These are phyloP conservation scores for Cordyceps militaris DNA, from an alignment of 2,329 filamentous ascomycete genomes.

Conservation along the genomic window DNA sequence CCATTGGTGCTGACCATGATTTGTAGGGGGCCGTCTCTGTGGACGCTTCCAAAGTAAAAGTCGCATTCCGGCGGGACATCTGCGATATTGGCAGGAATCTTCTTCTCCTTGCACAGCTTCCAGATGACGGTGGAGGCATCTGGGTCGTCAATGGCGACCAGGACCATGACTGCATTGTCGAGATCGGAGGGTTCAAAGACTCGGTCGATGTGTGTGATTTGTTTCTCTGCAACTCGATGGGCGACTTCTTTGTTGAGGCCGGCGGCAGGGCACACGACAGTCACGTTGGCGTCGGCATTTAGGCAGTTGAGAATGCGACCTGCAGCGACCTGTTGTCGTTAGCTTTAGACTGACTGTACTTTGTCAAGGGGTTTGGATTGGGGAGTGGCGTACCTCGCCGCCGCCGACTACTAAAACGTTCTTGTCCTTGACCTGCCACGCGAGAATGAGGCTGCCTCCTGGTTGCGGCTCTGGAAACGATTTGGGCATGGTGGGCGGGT, in stretches of 20 bases:
- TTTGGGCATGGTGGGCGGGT: constrained; percentile 25
- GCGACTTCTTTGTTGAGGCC: constrained; percentile 86
- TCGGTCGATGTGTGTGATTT: constrained; percentile 75
- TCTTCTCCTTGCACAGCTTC: constrained; percentile 81
- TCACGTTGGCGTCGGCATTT: constrained; percentile 88
- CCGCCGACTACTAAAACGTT: constrained; percentile 88
- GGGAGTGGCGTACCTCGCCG: constrained; percentile 65
- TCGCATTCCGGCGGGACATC: constrained; percentile 96
- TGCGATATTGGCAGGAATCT: constrained; percentile 88
- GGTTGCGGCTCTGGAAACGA: constrained; percentile 76
- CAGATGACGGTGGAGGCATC: constrained; percentile 85
- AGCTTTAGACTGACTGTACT: background rate
- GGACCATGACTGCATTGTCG: constrained; percentile 74
- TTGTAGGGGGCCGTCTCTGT: constrained; percentile 90
- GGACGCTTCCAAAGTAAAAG: constrained; percentile 95
- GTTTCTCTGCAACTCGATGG: constrained; percentile 65
- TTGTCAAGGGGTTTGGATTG: background rate
- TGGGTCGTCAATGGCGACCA: constrained; percentile 89
- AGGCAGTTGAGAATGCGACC: constrained; percentile 90
- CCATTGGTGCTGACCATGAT: constrained; percentile 99
- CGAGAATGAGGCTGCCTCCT: constrained; percentile 86
- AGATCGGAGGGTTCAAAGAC: constrained; percentile 83
- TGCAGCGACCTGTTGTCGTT: constrained; percentile 68
- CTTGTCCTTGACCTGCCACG: constrained; percentile 91
- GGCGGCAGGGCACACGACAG: constrained; percentile 69